A percentile compares a stretch with the other conserved stretches of the same genome.
These are phyloP conservation scores for Ustilago loliicola DNA, from an alignment of 1,284 basidiomycete species.

Conservation along the genomic window DNA sequence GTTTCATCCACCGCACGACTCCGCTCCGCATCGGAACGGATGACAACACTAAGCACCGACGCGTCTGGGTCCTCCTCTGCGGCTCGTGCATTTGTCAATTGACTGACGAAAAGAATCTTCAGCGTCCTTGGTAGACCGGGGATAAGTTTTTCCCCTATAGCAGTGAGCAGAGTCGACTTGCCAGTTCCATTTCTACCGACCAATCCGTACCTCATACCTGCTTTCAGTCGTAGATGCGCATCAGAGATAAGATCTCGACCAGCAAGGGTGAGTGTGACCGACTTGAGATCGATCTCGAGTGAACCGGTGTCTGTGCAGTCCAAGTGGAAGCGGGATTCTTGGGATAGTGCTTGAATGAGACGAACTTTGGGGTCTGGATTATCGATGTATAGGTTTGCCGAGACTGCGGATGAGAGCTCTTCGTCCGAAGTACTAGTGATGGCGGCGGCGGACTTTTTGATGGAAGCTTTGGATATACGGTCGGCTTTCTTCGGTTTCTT, in stretches of 20 bases:
- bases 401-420: constrained; percentile 18
- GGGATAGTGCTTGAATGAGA: constrained; percentile 67
- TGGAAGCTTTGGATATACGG: constrained; percentile 3
- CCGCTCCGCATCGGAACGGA: constrained; percentile 70
- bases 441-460: constrained; percentile 1
- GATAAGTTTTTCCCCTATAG: constrained; percentile 73
- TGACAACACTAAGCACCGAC: constrained; percentile 69
- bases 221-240: constrained; percentile 75
- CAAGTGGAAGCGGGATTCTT: constrained; percentile 74
- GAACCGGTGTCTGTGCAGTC: constrained; percentile 72
- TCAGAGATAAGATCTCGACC: constrained; percentile 75
- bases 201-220: constrained; percentile 74
- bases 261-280: constrained; percentile 74
- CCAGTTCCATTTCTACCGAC: constrained; percentile 77
- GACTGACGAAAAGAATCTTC: constrained; percentile 75
- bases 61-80: constrained; percentile 24
- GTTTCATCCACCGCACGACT: constrained; percentile 61
- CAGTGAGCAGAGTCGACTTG: constrained; percentile 73
- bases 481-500: constrained; percentile 15
- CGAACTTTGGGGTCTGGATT: constrained; percentile 31
- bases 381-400: constrained; percentile 21
- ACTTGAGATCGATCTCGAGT: constrained; percentile 73
- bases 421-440: not conserved
- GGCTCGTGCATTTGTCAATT: constrained; percentile 70
- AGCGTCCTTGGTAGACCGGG: constrained; percentile 75